Conservation (phyloP, 2,329 filamentous ascomycete species). For the Pseudogymnoascus sp. region DNA sequence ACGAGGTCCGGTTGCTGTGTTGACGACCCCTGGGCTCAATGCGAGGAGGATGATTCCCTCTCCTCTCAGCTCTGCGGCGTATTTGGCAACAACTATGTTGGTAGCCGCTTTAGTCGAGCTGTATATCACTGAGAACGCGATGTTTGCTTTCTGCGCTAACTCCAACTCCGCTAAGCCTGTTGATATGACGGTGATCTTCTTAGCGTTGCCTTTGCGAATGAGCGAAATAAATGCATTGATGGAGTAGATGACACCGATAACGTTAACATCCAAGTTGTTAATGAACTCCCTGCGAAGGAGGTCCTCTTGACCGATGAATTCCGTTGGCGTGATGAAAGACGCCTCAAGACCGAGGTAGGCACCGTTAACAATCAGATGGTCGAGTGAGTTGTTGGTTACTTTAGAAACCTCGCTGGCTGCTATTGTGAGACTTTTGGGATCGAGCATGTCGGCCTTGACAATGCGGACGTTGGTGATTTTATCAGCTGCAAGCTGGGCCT, state of each 20-base stretch:
- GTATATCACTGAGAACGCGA: slow-evolving; percentile 35
- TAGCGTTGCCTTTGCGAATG: slow-evolving; percentile 38
- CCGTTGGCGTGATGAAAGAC: slow-evolving; percentile 17
- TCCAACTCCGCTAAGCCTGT: slow-evolving; percentile 40
- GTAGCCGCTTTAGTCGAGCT: slow-evolving; percentile 42
- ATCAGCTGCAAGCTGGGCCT: slow-evolving; percentile 31
- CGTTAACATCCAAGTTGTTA: slow-evolving; percentile 37
- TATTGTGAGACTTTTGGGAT: slow-evolving; percentile 5
- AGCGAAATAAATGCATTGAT: slow-evolving; percentile 46
- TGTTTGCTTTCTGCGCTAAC: slow-evolving; percentile 29
- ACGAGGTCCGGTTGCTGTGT: slow-evolving; percentile 27
- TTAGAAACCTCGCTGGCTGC: slow-evolving; percentile 13
- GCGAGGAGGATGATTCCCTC: slow-evolving; percentile 44
- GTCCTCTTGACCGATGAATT: slow-evolving; percentile 12
- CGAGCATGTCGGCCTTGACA: neutral
- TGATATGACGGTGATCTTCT: slow-evolving; percentile 46
- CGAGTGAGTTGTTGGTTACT: slow-evolving; percentile 21
- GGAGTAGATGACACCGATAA: slow-evolving; percentile 42
- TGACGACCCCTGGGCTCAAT: slow-evolving; percentile 43
- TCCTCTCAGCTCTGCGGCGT: slow-evolving; percentile 34
- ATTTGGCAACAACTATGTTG: slow-evolving; percentile 46
- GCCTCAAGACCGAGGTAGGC: slow-evolving; percentile 16
- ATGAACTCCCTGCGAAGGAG: slow-evolving; percentile 29
- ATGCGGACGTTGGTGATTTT: slow-evolving; percentile 8
- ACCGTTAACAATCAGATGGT: slow-evolving; percentile 24